Evolutionary conservation across 371 early-diverging fungal genomes (phyloP), one percentile per base, ranked within the genome.

Genomic region (Cokeromyces recurvatus): DNA sequence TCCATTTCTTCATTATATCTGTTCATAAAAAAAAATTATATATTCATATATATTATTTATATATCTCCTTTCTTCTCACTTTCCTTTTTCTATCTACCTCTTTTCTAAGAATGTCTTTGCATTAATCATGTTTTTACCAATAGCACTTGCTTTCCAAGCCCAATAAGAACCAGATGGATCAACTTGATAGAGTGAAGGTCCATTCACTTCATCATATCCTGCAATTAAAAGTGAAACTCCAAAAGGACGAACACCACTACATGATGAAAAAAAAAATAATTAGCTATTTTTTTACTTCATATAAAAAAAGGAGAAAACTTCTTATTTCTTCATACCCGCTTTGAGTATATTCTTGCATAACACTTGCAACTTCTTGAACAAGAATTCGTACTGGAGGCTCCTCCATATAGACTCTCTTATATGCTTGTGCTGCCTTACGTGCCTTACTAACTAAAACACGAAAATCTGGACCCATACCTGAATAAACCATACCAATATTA

Each of bases 321-420:
- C 20, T 19, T 15, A 3, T 21, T 45, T 32, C 7, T 14, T 20
- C 78, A 59, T 79, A 90, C 93, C 97, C 97, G 74, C 90, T 87
- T 74, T 98, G 99, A 32, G 99, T 98, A 61, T 87, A 98, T 73
- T 97, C 99, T 65, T 98, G 99, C 94, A 97, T 96, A 25, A 98
- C 86, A 56, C 86, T 67, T 4, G 98, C 98, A 22, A 98, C 84
- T 57, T 96, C 95, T 71, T 92, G 90, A 38, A 98, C 99, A 38
- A 98, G 77, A 46, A 96, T 91, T 49, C 81, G 81, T 46, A 85
- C 87, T 22, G 97, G 91, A 39, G 99, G 99, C 49, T 97, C 93
- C 66, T 96, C 93, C 74, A 79, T 80, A 64, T 96, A 96, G n/a
- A 91, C 79, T 49, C 87, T 78, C 58, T 88, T 89, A 77, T 98